Conservation (phyloP, 2,329 filamentous ascomycete genomes). For the Biscogniauxia marginata region DNA sequence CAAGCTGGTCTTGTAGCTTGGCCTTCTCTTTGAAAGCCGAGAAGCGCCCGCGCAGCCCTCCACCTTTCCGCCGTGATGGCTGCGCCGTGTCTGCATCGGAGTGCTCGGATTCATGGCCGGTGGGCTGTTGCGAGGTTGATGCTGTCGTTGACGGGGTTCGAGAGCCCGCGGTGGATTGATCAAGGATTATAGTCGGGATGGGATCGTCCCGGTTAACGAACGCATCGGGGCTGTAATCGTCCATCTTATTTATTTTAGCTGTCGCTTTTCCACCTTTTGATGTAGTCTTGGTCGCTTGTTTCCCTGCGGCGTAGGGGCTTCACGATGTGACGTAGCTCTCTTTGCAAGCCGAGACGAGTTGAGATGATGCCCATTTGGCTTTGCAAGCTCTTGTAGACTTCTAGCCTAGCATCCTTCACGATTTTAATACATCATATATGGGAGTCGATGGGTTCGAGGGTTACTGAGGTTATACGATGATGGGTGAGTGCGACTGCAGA, state of each 20-base stretch:
- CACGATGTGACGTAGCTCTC: no score
- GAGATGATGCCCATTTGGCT: no score
- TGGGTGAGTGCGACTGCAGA: background rate
- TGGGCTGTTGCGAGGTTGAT: conserved; percentile 7
- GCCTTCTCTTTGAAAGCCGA: conserved; percentile 35
- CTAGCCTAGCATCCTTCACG: no score
- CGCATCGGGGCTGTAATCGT: conserved; percentile 22
- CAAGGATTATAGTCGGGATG: conserved; percentile 29
- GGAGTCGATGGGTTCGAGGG: no score
- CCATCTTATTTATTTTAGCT: conserved; percentile 19
- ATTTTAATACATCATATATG: no score
- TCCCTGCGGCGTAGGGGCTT: no score
- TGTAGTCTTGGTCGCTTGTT: conserved; percentile 1
- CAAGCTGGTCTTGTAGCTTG: conserved; percentile 31
- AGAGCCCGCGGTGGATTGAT: conserved; percentile 20
- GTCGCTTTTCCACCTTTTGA: background rate
- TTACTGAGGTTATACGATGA: no score
- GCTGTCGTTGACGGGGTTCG: conserved; percentile 23
- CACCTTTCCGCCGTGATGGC: conserved; percentile 2
- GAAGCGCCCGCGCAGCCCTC: conserved; percentile 30
- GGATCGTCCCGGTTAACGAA: conserved; percentile 36
- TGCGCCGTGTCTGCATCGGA: conserved; percentile 29
- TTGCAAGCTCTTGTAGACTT: no score
- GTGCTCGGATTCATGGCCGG: conserved; percentile 21
- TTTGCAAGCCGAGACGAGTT: no score